Evolutionary conservation across 2,329 filamentous ascomycete genomes (phyloP).

Genomic region (Cordyceps sp.): DNA sequence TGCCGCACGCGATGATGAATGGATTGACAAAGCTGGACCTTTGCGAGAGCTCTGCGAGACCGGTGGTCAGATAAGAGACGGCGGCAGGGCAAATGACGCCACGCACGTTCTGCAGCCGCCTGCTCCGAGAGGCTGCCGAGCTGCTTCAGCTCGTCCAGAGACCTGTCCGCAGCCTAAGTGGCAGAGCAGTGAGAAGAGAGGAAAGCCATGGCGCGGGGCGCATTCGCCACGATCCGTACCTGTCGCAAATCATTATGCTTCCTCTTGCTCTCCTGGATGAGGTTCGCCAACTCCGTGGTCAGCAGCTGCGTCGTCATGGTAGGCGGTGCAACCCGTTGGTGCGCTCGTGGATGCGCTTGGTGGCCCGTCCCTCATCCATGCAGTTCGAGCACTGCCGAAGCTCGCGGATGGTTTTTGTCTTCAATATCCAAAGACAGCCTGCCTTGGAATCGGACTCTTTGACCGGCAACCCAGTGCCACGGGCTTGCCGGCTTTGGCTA

Average conservation of each 20-base stretch:
- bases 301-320: constrained; percentile 86
- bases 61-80: neutral
- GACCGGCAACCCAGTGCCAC: no score
- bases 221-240: constrained; percentile 26
- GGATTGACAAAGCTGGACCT: constrained; percentile 76
- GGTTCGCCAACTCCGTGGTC: constrained; percentile 70
- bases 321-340: constrained; percentile 8
- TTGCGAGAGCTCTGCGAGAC: constrained; percentile 55
- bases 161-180: constrained; percentile 72
- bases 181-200: neutral
- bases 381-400: constrained; percentile 4
- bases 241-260: constrained; percentile 83
- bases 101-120: constrained; percentile 20
- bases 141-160: constrained; percentile 69
- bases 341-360: constrained; percentile 10
- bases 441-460: no score
- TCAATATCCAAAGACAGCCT: no score
- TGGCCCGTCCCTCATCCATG: constrained; percentile 9
- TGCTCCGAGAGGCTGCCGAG: constrained; percentile 17
- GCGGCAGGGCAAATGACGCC: neutral
- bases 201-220: neutral
- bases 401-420: neutral
- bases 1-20: constrained; percentile 83
- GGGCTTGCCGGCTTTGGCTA: neutral
- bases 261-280: constrained; percentile 89